Evolutionary conservation across 257 asterid genomes (phyloP).

Genomic region (Solanum boliviense): DNA sequence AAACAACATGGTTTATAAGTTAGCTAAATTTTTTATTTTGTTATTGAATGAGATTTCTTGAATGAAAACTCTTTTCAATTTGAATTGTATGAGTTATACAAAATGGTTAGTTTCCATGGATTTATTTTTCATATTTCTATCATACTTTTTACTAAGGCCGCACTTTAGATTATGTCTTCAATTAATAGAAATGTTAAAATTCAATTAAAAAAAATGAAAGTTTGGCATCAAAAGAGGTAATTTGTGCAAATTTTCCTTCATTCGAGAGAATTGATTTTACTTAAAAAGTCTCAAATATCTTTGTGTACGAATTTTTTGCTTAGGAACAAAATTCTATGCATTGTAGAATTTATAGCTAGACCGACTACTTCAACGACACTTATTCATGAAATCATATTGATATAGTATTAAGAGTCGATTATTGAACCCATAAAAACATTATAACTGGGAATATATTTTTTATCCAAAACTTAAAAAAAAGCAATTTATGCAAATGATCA

Average conservation of each 20-base stretch:
- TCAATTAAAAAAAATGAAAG: not conserved
- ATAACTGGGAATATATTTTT: not conserved
- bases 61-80: too few relatives aligned
- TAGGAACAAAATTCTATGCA: not conserved
- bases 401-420: not conserved
- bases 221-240: not conserved
- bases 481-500: not conserved
- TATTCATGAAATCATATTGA: not conserved
- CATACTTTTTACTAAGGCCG: not conserved
- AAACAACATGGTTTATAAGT: too few relatives aligned
- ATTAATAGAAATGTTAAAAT: not conserved
- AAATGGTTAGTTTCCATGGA: too few relatives aligned
- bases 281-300: not conserved
- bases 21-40: too few relatives aligned
- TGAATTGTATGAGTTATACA: too few relatives aligned
- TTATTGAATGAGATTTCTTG: too few relatives aligned
- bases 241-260: not conserved
- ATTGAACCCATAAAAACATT: not conserved
- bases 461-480: not conserved
- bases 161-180: not conserved
- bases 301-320: not conserved
- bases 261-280: not conserved
- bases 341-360: not conserved
- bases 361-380: not conserved
- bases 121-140: too few relatives aligned